Evolutionary conservation across 2,329 filamentous ascomycete species (phyloP).

Genomic region (Paracoccidioides brasiliensis): DNA sequence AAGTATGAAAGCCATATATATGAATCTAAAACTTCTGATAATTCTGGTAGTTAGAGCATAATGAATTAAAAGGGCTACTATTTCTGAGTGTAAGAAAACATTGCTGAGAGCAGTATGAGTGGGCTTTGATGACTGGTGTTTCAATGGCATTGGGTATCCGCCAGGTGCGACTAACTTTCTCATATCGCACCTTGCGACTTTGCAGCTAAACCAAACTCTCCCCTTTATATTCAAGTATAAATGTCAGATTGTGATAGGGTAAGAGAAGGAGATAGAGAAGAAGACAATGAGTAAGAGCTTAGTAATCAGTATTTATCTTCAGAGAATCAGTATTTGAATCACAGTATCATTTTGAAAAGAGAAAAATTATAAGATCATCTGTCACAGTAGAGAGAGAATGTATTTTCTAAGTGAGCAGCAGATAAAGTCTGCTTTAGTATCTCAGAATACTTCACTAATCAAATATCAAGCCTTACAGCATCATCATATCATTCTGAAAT

Average conservation of each 20-base stretch:
- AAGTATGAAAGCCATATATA: neutral
- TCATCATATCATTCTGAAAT: conserved; percentile 7
- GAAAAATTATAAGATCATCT: conserved; percentile 1
- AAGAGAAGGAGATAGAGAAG: conserved; percentile 3
- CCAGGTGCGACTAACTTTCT: neutral
- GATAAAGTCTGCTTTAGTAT: conserved; percentile 5
- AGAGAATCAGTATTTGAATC: conserved; percentile 2
- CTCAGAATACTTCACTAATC: conserved; percentile 20
- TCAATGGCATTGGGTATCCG: neutral
- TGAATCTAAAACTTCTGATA: neutral
- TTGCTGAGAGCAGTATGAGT: conserved; percentile 5
- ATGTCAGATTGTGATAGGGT: neutral
- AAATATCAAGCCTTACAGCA: conserved; percentile 18
- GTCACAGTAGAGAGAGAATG: neutral
- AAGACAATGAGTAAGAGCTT: neutral
- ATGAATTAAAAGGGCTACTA: neutral
- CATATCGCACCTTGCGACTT: neutral
- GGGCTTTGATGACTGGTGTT: neutral
- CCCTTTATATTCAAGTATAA: neutral
- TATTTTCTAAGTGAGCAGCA: conserved; percentile 1
- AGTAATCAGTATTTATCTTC: neutral
- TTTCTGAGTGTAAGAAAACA: conserved; percentile 4
- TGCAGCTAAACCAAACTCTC: neutral
- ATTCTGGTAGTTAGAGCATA: conserved; percentile 3
- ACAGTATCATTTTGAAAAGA: conserved; percentile 1